Percentiles rank a stretch among this genome's conserved stretches.
Evolutionary conservation across 805 yeast species (phyloP).

Genomic region (Zygosaccharomyces bailii): DNA sequence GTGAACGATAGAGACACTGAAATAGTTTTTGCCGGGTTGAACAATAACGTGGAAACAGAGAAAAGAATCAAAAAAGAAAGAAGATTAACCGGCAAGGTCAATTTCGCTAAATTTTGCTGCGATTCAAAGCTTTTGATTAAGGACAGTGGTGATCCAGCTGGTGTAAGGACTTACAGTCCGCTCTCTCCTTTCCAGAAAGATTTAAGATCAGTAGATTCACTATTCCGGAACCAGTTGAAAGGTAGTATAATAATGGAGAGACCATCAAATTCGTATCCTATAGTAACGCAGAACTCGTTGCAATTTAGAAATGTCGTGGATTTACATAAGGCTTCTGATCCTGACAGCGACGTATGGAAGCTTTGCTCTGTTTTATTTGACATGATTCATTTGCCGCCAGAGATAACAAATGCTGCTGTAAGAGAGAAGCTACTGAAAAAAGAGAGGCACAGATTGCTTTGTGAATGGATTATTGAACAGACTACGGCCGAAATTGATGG

Average conservation of each 20-base stretch:
- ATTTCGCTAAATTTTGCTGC: slow-evolving; percentile 25
- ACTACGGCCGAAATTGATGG: slow-evolving; percentile 38
- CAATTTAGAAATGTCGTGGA: slow-evolving; percentile 27
- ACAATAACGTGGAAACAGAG: slow-evolving; percentile 31
- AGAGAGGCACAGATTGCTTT: slow-evolving; percentile 45
- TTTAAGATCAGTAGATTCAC: slow-evolving; percentile 13
- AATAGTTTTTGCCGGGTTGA: slow-evolving; percentile 42
- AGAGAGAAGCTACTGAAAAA: slow-evolving; percentile 30
- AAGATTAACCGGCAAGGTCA: slow-evolving; percentile 21
- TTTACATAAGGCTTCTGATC: slow-evolving; percentile 14
- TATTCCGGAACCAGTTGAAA: slow-evolving; percentile 27
- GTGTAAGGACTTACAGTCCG: slow-evolving; percentile 13
- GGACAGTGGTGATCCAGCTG: slow-evolving; percentile 8
- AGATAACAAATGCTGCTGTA: slow-evolving; percentile 23
- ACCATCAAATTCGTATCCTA: slow-evolving; percentile 38
- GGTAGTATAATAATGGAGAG: slow-evolving; percentile 28
- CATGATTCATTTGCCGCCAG: slow-evolving; percentile 26
- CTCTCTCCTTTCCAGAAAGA: slow-evolving; percentile 11
- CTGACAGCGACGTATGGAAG: slow-evolving; percentile 44
- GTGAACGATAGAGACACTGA: slow-evolving; percentile 12
- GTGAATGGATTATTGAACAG: slow-evolving; percentile 54
- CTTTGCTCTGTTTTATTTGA: slow-evolving; percentile 65
- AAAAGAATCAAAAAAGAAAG: slow-evolving; percentile 32
- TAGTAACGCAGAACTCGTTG: slow-evolving; percentile 36
- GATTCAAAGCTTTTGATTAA: slow-evolving; percentile 22